Percentiles rank a stretch among this genome's conserved stretches.
Evolutionary conservation across 1,284 basidiomycete genomes (phyloP).

Genomic region (Cryptococcus maquisensis): DNA sequence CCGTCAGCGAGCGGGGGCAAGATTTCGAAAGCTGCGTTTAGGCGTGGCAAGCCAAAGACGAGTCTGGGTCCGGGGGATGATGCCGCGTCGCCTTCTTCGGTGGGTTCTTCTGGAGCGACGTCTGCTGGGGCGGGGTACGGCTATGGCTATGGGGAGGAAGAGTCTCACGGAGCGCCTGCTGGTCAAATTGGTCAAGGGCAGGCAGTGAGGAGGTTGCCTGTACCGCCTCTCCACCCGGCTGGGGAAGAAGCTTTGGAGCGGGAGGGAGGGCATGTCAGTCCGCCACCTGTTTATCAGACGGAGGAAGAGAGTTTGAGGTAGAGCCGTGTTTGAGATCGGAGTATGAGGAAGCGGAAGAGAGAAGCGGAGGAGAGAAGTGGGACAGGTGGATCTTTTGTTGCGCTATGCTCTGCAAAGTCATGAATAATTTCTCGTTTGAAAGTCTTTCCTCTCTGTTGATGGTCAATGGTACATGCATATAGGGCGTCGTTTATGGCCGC

Average conservation of each 20-base stretch:
- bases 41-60: constrained; percentile 17
- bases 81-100: background rate
- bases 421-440: too few relatives aligned
- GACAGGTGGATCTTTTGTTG: too few relatives aligned
- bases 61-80: constrained; percentile 10
- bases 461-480: too few relatives aligned
- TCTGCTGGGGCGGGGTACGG: background rate
- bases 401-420: too few relatives aligned
- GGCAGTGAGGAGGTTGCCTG: constrained; percentile 16
- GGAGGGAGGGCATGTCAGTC: background rate
- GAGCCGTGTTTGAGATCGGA: background rate
- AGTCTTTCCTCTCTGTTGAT: too few relatives aligned
- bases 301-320: constrained; percentile 7
- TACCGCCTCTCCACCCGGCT: constrained; percentile 9
- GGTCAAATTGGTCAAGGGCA: too few relatives aligned
- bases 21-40: constrained; percentile 35
- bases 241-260: constrained; percentile 7
- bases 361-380: background rate
- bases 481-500: too few relatives aligned
- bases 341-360: background rate
- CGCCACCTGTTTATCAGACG: constrained; percentile 4
- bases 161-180: too few relatives aligned
- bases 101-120: background rate
- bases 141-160: background rate
- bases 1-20: constrained; percentile 19